A percentile compares a stretch with the other conserved stretches of the same genome.
phyloP scores from a whole-genome alignment of 148 eudicot genomes.

The Selenicereus undatus region DNA sequence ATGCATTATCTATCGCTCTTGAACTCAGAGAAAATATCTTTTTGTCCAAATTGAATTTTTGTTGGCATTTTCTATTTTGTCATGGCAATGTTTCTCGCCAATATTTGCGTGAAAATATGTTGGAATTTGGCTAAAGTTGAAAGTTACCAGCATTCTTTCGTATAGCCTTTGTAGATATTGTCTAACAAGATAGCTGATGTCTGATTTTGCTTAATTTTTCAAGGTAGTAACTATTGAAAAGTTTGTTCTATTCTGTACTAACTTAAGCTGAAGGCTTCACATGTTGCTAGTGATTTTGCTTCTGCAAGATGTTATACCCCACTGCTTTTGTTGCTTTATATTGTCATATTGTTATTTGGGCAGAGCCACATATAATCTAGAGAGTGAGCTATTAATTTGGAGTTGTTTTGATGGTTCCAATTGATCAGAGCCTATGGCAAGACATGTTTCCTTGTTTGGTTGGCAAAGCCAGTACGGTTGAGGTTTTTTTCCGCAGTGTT shows the following conservation, averaged over 20 bases:
- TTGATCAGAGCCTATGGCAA: conserved; percentile 52
- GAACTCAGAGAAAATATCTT: neutral
- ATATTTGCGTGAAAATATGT: neutral
- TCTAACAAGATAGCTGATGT: neutral
- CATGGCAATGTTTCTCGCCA: neutral
- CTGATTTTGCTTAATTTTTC: neutral
- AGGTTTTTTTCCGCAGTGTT: conserved; percentile 46
- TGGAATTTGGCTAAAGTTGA: neutral
- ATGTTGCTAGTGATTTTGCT: neutral
- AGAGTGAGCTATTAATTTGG: neutral
- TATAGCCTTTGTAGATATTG: neutral
- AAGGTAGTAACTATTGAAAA: too few species aligned
- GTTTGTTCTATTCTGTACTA: too few species aligned
- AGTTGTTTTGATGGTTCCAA: conserved; percentile 7
- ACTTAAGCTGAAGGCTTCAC: too few species aligned
- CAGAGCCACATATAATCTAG: neutral
- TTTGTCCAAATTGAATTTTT: neutral
- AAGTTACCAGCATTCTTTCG: neutral
- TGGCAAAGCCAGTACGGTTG: conserved; percentile 41
- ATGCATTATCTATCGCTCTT: conserved; percentile 25
- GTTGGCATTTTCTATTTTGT: neutral
- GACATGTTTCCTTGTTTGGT: conserved; percentile 63
- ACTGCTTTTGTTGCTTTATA: neutral
- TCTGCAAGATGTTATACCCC: neutral
- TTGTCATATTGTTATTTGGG: neutral